Base-by-base conservation (phyloP, 2,329 filamentous ascomycete species). In the Aspergillus pseudoglaucus region DNA sequence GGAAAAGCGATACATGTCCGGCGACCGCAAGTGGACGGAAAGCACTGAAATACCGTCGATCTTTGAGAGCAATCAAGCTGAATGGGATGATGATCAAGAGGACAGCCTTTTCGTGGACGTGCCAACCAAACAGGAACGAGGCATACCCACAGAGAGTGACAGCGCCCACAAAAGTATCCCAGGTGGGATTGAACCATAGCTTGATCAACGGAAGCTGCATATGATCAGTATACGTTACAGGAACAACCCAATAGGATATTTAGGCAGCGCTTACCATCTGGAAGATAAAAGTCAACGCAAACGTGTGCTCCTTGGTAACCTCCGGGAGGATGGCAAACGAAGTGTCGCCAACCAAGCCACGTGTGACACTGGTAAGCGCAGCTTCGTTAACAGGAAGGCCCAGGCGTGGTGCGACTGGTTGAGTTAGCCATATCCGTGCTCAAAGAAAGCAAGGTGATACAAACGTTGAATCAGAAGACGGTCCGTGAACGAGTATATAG, bases 51-150 rank as follows among this genome's bases (percentile, higher is more conserved):
- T 95, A 90, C 22, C 93, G 84, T 45, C 93, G 82, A 66, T 97
- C 90, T 65, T 86, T 87, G 45, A 97, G 80, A 0, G 91, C 90
- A 51, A 97, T 85, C 52, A 98, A 79, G 58, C 88, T 94, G 75
- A 97, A 97, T 0, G 93, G 93, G 43, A 97, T 87, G 56, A 98
- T 90, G 62, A 97, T 86, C 17, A 97, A 80, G 18, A 98, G 79
- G 48, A 98, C 87, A 1, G 93, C 93, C 70, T 98, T 98, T 65
- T 98, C 93, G 61, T 98, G 93, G 7, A 98, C 93, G 63, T 98
- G 93, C 90, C 91, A 98, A 48, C 93, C 91, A 59, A 97, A 97
- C 8, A 98, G 78, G 72, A 98, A 98, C 0, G 91, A 96, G 0
- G 91, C 87, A 64, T 96, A 98, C 49, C 88, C 93, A 62, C 93